These are phyloP conservation scores for Solanum clarkiae DNA, from an alignment of 257 asterid genomes.

Conservation along the genomic window DNA sequence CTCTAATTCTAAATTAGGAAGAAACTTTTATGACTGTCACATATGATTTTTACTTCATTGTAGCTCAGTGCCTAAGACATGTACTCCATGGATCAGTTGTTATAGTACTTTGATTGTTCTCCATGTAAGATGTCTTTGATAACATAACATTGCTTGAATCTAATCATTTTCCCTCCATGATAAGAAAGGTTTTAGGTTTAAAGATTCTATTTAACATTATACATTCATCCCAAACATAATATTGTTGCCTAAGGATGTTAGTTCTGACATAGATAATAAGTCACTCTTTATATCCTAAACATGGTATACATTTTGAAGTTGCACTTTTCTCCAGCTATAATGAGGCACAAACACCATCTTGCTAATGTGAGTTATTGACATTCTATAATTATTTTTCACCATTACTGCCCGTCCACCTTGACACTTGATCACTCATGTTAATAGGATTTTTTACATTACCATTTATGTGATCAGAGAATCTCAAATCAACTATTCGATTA, in stretches of 20 bases:
- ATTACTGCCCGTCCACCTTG: background rate
- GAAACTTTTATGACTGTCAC: too few relatives aligned
- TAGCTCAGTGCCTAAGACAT: too few relatives aligned
- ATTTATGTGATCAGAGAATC: background rate
- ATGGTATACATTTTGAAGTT: background rate
- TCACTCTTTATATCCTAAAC: background rate
- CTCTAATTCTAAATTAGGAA: too few relatives aligned
- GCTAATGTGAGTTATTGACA: background rate
- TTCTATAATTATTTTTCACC: background rate
- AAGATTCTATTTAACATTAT: too few relatives aligned
- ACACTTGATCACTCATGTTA: background rate
- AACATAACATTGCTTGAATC: too few relatives aligned
- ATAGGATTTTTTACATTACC: background rate
- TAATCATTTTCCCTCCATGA: too few relatives aligned
- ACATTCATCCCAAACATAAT: too few relatives aligned
- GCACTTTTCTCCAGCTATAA: background rate
- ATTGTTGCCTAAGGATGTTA: background rate
- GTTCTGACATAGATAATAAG: background rate
- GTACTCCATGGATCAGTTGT: too few relatives aligned
- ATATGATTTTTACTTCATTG: too few relatives aligned
- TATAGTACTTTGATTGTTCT: too few relatives aligned
- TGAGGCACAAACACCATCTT: background rate
- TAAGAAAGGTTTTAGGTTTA: too few relatives aligned
- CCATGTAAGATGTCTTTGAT: too few relatives aligned
- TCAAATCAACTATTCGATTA: background rate